Evolutionary conservation across 163 green algal genomes (phyloP).

Genomic region (Volvox carteri): DNA sequence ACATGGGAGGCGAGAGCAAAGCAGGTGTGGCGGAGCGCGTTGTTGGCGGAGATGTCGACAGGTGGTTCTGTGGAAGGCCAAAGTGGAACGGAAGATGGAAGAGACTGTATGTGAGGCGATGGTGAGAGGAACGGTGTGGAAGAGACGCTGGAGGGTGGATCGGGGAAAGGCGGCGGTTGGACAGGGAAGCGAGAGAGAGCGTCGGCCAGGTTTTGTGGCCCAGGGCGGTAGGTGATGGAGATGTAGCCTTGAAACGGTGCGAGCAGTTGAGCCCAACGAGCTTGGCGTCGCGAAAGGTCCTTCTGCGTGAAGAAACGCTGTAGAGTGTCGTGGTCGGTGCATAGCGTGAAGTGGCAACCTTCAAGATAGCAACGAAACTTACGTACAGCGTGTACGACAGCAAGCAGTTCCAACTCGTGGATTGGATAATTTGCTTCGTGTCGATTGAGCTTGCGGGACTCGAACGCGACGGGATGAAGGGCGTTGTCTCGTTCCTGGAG

Average conservation of each 20-base stretch:
- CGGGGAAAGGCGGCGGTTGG: background rate
- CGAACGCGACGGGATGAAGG: slow-evolving; percentile 35
- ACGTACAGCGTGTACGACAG: background rate
- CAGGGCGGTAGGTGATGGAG: background rate
- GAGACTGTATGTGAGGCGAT: background rate
- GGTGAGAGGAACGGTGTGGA: background rate
- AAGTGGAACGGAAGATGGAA: background rate
- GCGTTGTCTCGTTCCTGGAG: no score
- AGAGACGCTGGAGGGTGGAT: background rate
- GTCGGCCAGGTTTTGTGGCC: slow-evolving; percentile 2
- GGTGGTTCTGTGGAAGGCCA: background rate
- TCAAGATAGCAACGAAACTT: slow-evolving; percentile 49
- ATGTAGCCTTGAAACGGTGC: no score
- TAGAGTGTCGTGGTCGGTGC: slow-evolving; percentile 71
- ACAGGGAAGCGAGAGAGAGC: background rate
- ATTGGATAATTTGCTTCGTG: slow-evolving; percentile 39
- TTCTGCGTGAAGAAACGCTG: slow-evolving; percentile 60
- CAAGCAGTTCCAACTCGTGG: slow-evolving; percentile 29
- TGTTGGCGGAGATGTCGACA: background rate
- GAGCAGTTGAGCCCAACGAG: slow-evolving; percentile 66
- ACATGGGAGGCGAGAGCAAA: no score
- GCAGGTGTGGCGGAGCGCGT: no score
- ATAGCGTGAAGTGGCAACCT: slow-evolving; percentile 48
- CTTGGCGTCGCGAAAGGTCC: slow-evolving; percentile 57
- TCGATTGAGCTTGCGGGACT: slow-evolving; percentile 22